phyloP scores from a whole-genome alignment of 495 filamentous ascomycete genomes.

The Hypoxylon perforatum region DNA sequence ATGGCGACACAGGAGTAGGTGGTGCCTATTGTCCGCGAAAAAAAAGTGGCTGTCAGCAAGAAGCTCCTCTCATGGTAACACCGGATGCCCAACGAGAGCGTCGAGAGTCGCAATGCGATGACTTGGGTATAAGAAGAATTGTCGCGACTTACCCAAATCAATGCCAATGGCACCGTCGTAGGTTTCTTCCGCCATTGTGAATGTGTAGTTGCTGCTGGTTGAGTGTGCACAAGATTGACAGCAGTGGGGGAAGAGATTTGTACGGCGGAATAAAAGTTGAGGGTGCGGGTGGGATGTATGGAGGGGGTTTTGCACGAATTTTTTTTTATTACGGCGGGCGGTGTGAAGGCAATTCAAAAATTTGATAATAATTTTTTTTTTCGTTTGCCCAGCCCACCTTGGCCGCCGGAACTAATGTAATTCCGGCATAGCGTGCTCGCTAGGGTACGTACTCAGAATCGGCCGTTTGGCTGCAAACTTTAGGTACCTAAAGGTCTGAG shows the following conservation, averaged over 20 bases:
- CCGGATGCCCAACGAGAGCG: conserved; percentile 23
- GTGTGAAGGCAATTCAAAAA: conserved; percentile 36
- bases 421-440: conserved; percentile 25
- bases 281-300: conserved; percentile 24
- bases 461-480: no score
- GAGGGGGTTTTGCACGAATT: conserved; percentile 34
- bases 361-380: conserved; percentile 29
- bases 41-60: conserved; percentile 15
- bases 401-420: conserved; percentile 32
- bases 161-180: conserved; percentile 99
- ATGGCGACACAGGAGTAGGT: conserved; percentile 99
- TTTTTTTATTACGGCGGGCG: conserved; percentile 45
- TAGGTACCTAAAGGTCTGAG: conserved; percentile 13
- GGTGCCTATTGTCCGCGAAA: conserved; percentile 71
- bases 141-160: conserved; percentile 83
- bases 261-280: conserved; percentile 19
- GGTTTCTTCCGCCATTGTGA: conserved; percentile 89
- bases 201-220: conserved; percentile 26
- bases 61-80: conserved; percentile 22
- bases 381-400: conserved; percentile 21
- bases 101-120: conserved; percentile 25
- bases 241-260: conserved; percentile 21
- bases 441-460: conserved; percentile 11
- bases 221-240: conserved; percentile 14
- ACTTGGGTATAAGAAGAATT: background rate